Conservation (phyloP, 257 asterid species). For the Misopates orontium region DNA sequence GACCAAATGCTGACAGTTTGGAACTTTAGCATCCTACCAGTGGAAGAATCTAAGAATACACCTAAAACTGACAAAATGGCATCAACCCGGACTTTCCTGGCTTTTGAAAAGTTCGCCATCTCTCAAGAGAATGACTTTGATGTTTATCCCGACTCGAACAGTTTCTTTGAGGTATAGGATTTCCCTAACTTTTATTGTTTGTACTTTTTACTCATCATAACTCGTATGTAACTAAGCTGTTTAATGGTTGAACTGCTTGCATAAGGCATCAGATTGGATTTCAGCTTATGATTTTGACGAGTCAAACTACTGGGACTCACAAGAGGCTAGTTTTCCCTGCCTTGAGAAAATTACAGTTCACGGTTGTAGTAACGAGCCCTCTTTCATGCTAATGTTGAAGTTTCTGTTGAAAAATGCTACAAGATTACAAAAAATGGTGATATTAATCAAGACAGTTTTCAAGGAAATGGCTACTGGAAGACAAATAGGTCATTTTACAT, state of each 20-base stretch:
- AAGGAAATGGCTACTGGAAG: background rate
- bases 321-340: conserved; percentile 10
- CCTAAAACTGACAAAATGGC: conserved; percentile 29
- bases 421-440: background rate
- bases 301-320: conserved; percentile 14
- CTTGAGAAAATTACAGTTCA: conserved; percentile 3
- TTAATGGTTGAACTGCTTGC: background rate
- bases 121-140: conserved; percentile 17
- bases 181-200: background rate
- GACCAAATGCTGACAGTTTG: conserved; percentile 26
- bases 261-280: conserved; percentile 11
- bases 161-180: background rate
- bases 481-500: background rate
- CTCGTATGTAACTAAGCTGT: background rate
- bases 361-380: background rate
- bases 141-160: background rate
- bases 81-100: conserved; percentile 32
- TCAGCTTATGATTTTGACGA: conserved; percentile 21
- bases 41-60: conserved; percentile 26
- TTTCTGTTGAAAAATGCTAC: conserved; percentile 1
- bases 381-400: conserved; percentile 5
- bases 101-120: conserved; percentile 28
- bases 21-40: conserved; percentile 21
- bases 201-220: too few relatives aligned
- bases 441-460: background rate